These are phyloP conservation scores for Brasilioporus rufonigricans DNA, from an alignment of 768 basidiomycete genomes.

Conservation along the genomic window DNA sequence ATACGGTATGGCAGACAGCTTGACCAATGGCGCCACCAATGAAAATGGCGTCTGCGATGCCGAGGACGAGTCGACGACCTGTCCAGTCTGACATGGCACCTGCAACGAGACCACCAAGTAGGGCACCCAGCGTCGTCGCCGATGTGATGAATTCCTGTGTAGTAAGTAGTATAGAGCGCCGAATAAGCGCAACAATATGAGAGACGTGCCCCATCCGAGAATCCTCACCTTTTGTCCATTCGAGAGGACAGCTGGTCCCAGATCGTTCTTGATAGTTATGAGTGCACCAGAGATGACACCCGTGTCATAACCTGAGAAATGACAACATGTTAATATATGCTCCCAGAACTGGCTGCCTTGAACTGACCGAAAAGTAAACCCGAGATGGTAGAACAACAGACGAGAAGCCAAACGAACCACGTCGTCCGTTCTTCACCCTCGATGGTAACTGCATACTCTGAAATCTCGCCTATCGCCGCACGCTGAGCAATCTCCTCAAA, in stretches of 20 bases:
- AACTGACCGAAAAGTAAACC: slow-evolving; percentile 70
- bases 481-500: slow-evolving; percentile 19
- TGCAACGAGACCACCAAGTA: slow-evolving; percentile 69
- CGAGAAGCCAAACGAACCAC: slow-evolving; percentile 77
- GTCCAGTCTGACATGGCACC: slow-evolving; percentile 71
- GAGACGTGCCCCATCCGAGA: not conserved
- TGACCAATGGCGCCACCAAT: slow-evolving; percentile 72
- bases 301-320: slow-evolving; percentile 66
- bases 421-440: slow-evolving; percentile 68
- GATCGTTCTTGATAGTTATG: slow-evolving; percentile 65
- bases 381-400: slow-evolving; percentile 70
- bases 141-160: slow-evolving; percentile 77
- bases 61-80: slow-evolving; percentile 63
- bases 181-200: not conserved
- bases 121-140: slow-evolving; percentile 72
- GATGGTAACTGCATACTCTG: slow-evolving; percentile 55
- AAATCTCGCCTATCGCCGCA: slow-evolving; percentile 45
- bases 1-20: slow-evolving; percentile 65
- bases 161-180: not conserved
- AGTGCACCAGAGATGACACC: slow-evolving; percentile 81
- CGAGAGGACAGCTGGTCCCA: slow-evolving; percentile 56
- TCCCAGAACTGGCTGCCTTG: not conserved
- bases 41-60: slow-evolving; percentile 68
- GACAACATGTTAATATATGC: slow-evolving; percentile 1
- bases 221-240: slow-evolving; percentile 57